Conservation (phyloP, 192 early-diverging fungal species). For the Gryganskiella cystojenkinii region DNA sequence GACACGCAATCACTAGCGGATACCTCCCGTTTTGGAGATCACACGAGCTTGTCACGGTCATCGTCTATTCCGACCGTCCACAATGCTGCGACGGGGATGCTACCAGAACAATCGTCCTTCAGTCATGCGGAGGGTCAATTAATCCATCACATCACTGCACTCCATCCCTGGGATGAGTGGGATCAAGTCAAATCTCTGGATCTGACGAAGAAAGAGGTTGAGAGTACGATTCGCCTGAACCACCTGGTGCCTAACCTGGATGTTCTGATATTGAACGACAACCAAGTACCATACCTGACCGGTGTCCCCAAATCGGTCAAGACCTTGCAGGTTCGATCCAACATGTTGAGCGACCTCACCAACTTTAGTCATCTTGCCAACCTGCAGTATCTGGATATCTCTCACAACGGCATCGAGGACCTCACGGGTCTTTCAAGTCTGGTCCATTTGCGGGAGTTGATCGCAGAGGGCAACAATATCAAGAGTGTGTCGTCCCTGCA, state of each 20-base stretch:
- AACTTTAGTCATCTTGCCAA: conserved; percentile 46
- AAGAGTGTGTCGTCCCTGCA: conserved; percentile 45
- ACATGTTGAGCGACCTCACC: conserved; percentile 41
- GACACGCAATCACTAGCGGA: conserved; percentile 27
- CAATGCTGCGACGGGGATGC: conserved; percentile 11
- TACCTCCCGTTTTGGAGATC: conserved; percentile 5
- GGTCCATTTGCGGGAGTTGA: conserved; percentile 50
- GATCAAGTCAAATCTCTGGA: conserved; percentile 45
- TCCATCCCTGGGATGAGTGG: conserved; percentile 47
- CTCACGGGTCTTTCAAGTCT: conserved; percentile 41
- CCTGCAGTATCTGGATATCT: conserved; percentile 55
- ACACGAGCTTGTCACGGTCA: conserved; percentile 14
- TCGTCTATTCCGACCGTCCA: conserved; percentile 10
- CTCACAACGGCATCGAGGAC: conserved; percentile 53
- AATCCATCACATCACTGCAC: conserved; percentile 20
- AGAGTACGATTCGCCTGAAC: conserved; percentile 34
- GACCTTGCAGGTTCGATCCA: conserved; percentile 39
- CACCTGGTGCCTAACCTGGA: conserved; percentile 30
- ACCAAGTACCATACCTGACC: conserved; percentile 37
- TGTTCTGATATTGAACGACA: conserved; percentile 38
- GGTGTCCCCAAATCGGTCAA: conserved; percentile 42
- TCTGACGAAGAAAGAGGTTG: conserved; percentile 27
- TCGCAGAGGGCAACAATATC: conserved; percentile 55
- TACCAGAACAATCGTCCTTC: conserved; percentile 38
- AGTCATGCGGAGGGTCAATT: conserved; percentile 33